Percentiles rank a stretch among this genome's conserved stretches.
phyloP scores from a whole-genome alignment of 2,329 filamentous ascomycete genomes.

The Coniella lustricola region DNA sequence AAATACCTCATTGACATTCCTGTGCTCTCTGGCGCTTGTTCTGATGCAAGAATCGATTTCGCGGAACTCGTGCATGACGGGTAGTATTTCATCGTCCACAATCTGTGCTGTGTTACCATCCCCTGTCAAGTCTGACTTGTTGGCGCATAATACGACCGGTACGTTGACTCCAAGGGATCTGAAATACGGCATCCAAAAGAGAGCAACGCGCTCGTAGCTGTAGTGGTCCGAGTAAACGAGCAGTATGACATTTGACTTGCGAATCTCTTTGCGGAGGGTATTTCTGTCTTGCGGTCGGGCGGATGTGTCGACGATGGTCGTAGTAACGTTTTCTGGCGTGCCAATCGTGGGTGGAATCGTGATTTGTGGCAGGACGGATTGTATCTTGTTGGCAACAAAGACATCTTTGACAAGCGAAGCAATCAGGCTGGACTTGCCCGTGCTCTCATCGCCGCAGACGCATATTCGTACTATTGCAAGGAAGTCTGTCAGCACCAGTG shows the following conservation, averaged over 20 bases:
- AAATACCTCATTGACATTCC: slow-evolving; percentile 93
- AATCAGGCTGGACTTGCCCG: slow-evolving; percentile 89
- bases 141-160: slow-evolving; percentile 91
- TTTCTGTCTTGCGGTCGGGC: slow-evolving; percentile 89
- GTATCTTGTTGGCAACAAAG: slow-evolving; percentile 93
- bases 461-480: slow-evolving; percentile 70
- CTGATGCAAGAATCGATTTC: slow-evolving; percentile 98
- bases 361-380: slow-evolving; percentile 81
- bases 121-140: slow-evolving; percentile 84
- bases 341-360: slow-evolving; percentile 90
- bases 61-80: slow-evolving; percentile 97
- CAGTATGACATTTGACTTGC: slow-evolving; percentile 94
- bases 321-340: slow-evolving; percentile 93
- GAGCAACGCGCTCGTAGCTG: slow-evolving; percentile 91
- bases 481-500: slow-evolving; percentile 11
- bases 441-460: slow-evolving; percentile 92
- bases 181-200: slow-evolving; percentile 99
- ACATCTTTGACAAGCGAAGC: slow-evolving; percentile 95
- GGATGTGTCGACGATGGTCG: slow-evolving; percentile 95
- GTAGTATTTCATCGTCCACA: slow-evolving; percentile 94
- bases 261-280: slow-evolving; percentile 84
- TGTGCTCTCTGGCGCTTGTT: slow-evolving; percentile 83
- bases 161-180: slow-evolving; percentile 97
- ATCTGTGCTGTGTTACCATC: slow-evolving; percentile 75
- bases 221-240: slow-evolving; percentile 98